Base-by-base conservation (phyloP, 1,284 basidiomycete species). In the Singerocomus rubriflavus region DNA sequence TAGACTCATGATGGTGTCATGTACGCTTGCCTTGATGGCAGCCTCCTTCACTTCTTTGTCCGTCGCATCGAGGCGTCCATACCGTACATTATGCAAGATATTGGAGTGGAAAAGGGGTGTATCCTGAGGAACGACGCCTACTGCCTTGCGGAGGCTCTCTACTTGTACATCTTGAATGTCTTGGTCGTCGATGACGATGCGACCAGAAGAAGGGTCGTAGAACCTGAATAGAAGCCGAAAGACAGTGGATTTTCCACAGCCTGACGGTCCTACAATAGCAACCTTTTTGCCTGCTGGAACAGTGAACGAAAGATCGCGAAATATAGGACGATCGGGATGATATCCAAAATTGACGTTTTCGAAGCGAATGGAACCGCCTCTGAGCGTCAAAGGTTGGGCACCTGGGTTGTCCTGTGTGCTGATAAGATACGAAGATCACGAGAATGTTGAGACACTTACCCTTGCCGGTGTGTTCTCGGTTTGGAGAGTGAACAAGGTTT, bases 71-170 rank as follows among this genome's bases (percentile, higher is more conserved):
- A 98, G 71, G n/a, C 88, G 77, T 0, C 96, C 96, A 66, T 99
- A 99, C 7, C 93, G 79, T 45, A 99, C 84, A 65, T 99, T 99
- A 68, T 98, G 91, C 76, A 96, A 76, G 46, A 99, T 88, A 65
- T 98, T 87, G 14, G 89, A 88, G 70, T 99, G 95, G 80, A 99
- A 98, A 6, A 99, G 76, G 1, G 96, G 94, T 16, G 96, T 99
- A 64, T 99, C 97, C 69, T 99, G 96, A 0, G 96, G 97, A 1
- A 99, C 97, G 10, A 98, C 92, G 2, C 96, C 97, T 40, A 99
- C 88, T 1, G 80, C 74, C 42, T 73, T 73, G 16, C 96, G 79
- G 0, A 98, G 74, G 37, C 84, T 88, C 34, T 82, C 78, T 40
- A 97, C 70, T 57, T 88, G 80, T 3, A 97, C 74, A 4, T 83